Evolutionary conservation across 768 basidiomycete species (phyloP).

Genomic region (Albatrellus ellisii): DNA sequence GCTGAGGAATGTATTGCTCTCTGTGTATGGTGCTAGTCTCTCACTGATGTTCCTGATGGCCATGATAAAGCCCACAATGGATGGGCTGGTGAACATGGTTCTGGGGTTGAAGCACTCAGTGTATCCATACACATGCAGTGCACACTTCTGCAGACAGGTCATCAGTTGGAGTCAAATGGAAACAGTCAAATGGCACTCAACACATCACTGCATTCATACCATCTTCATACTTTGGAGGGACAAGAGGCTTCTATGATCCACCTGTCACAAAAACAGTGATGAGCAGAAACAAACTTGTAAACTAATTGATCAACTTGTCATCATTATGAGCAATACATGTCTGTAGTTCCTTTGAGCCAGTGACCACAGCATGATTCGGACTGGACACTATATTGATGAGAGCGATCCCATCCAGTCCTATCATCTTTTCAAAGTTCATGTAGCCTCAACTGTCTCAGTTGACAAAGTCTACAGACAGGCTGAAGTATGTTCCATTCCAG

Average conservation of each 20-base stretch:
- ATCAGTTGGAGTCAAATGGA: neutral
- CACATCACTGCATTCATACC: conserved; percentile 57
- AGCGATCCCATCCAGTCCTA: conserved; percentile 91
- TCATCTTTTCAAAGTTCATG: conserved; percentile 97
- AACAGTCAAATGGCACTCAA: conserved; percentile 29
- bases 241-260: conserved; percentile 76
- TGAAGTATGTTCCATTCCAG: conserved; percentile 96
- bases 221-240: conserved; percentile 57
- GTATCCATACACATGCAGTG: conserved; percentile 89
- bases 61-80: conserved; percentile 86
- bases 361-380: conserved; percentile 56
- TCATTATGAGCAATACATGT: conserved; percentile 94
- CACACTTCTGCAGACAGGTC: conserved; percentile 48
- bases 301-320: conserved; percentile 37
- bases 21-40: conserved; percentile 60
- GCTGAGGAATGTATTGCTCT: conserved; percentile 91
- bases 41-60: conserved; percentile 96
- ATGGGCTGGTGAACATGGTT: conserved; percentile 88
- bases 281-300: too few relatives aligned
- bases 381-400: conserved; percentile 86
- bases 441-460: conserved; percentile 83
- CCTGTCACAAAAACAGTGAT: conserved; percentile 31
- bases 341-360: conserved; percentile 64
- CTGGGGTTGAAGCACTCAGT: conserved; percentile 85
- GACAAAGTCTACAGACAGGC: conserved; percentile 72